Evolutionary conservation across 2,329 filamentous ascomycete genomes (phyloP).

Genomic region (Xylaria sp.): DNA sequence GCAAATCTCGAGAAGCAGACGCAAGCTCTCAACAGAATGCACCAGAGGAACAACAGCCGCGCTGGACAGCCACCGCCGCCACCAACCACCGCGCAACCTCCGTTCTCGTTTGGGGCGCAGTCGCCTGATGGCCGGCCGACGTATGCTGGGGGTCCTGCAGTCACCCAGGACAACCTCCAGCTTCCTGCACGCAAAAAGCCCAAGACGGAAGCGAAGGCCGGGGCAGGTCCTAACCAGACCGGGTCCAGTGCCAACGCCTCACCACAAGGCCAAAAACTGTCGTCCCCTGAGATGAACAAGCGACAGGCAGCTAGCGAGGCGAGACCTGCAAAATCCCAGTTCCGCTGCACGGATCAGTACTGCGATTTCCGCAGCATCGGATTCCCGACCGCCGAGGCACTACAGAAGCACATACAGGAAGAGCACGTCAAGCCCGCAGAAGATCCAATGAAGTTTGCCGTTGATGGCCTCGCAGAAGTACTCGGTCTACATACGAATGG

Average conservation of each 20-base stretch:
- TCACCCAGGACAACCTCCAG: slow-evolving; percentile 65
- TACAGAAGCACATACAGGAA: slow-evolving; percentile 64
- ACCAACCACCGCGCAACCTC: slow-evolving; percentile 66
- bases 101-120: slow-evolving; percentile 64
- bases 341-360: slow-evolving; percentile 63
- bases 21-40: slow-evolving; percentile 59
- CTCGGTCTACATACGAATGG: slow-evolving; percentile 65
- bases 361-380: slow-evolving; percentile 63
- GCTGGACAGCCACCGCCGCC: slow-evolving; percentile 63
- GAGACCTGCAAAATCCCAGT: slow-evolving; percentile 55
- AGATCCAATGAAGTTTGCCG: slow-evolving; percentile 64
- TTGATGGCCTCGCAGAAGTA: slow-evolving; percentile 60
- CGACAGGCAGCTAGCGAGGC: slow-evolving; percentile 48
- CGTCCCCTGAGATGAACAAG: slow-evolving; percentile 59
- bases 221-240: slow-evolving; percentile 52
- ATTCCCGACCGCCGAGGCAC: slow-evolving; percentile 65
- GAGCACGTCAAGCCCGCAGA: slow-evolving; percentile 67
- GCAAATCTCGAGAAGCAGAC: slow-evolving; percentile 64
- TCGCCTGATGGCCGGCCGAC: slow-evolving; percentile 70
- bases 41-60: slow-evolving; percentile 58
- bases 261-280: slow-evolving; percentile 59
- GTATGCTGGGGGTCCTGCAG: slow-evolving; percentile 62
- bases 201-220: slow-evolving; percentile 62
- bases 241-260: slow-evolving; percentile 57
- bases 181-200: slow-evolving; percentile 67